Evolutionary conservation across 2,329 filamentous ascomycete species (phyloP), one percentile per base, ranked within the genome.

Genomic region (Leptoxyphium fumago): DNA sequence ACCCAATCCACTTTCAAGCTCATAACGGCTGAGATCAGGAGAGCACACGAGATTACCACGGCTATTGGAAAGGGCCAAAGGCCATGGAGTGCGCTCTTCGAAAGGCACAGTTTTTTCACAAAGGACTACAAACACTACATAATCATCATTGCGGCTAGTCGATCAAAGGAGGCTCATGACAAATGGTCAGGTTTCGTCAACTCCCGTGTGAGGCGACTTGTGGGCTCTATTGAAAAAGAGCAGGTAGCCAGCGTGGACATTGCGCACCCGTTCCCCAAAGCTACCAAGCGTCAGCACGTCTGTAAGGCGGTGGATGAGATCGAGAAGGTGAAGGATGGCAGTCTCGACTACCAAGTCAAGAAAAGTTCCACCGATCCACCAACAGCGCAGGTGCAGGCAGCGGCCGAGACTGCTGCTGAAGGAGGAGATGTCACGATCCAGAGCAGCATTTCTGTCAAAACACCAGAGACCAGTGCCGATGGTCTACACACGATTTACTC

Each of bases 71-170:
- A 73, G 29, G 84, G 83, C 45, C 83, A 82, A 55, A 73, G 74
- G 47, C 75, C 74, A 13, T 98, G 91, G 91, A 84, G 82, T 54
- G 84, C 89, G 48, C 69, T 98, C 1, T 96, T 98, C 60, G 71
- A 75, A 39, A 87, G 87, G 55, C 89, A 96, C 63, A 84, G 80
- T 0, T 98, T 98, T 64, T 98, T 98, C 65, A 94, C 88, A 0
- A 64, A 78, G 34, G 87, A 83, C 50, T 94, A 94, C 70, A 94
- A 93, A 62, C 95, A 96, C 62, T 98, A 96, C 61, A 77, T 98
- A 43, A 85, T 82, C 43, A 81, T 98, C 45, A 82, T 88, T 41
- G 78, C 86, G 13, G 81, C 85, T 1, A 88, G 85, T 61, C 83
- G 76, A 47, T 83, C 79, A 29, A 87, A 88, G 59, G 86, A 94